Percentiles rank a stretch among this genome's conserved stretches.
Evolutionary conservation across 2,329 filamentous ascomycete species (phyloP).

Genomic region (Sclerotinia trifoliorum): DNA sequence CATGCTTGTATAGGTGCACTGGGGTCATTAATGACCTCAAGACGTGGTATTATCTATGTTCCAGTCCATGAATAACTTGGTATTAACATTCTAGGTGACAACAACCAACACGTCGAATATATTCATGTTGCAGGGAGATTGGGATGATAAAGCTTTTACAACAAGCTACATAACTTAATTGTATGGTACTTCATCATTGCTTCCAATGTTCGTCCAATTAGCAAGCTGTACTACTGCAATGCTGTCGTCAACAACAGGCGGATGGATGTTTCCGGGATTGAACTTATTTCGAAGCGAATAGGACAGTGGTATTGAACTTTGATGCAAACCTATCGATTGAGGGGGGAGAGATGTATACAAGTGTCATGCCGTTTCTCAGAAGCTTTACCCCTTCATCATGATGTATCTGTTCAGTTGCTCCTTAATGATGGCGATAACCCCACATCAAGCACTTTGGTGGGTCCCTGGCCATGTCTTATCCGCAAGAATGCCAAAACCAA

Average conservation of each 20-base stretch:
- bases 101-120: neutral
- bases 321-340: neutral
- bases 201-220: neutral
- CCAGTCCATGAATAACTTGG: neutral
- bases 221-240: neutral
- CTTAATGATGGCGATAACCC: conserved; percentile 12
- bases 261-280: neutral
- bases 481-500: neutral
- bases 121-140: neutral
- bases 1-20: neutral
- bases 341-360: neutral
- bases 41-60: neutral
- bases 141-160: neutral
- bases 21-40: neutral
- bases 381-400: neutral
- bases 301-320: neutral
- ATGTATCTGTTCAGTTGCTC: conserved; percentile 8
- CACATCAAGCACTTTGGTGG: neutral
- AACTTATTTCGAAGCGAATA: too few species aligned
- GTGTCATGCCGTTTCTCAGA: neutral
- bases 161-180: neutral
- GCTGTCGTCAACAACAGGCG: neutral
- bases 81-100: neutral
- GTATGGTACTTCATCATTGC: neutral
- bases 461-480: neutral